Evolutionary conservation across 306 rosid species (phyloP).

Genomic region (Rosa rugosa): DNA sequence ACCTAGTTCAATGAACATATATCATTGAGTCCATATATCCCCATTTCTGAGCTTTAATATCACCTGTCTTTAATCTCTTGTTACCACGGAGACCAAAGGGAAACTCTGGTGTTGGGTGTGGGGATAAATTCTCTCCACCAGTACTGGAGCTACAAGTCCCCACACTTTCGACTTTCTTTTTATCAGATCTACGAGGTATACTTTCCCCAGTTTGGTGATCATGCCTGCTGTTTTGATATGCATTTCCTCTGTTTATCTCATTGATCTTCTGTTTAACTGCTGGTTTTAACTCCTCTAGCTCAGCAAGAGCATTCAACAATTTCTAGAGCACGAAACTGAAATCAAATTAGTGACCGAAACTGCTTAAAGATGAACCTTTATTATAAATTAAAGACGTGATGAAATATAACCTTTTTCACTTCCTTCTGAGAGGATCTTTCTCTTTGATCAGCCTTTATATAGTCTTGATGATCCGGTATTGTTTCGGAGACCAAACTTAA

Average conservation of each 20-base stretch:
- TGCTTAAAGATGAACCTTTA: neutral
- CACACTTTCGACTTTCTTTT: too few relatives aligned
- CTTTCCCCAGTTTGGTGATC: too few relatives aligned
- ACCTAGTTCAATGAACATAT: neutral
- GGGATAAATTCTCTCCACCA: too few relatives aligned
- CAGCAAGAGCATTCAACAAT: constrained; percentile 58
- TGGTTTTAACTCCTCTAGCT: constrained; percentile 81
- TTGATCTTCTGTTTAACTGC: constrained; percentile 65
- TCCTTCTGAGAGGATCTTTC: constrained; percentile 36
- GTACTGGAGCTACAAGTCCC: too few relatives aligned
- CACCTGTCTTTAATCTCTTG: neutral
- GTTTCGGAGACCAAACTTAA: constrained; percentile 80
- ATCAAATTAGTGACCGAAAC: constrained; percentile 23
- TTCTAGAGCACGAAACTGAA: constrained; percentile 42
- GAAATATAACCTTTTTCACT: constrained; percentile 49
- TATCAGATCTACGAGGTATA: too few relatives aligned
- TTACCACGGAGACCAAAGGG: neutral
- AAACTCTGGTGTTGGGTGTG: neutral
- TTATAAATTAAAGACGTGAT: neutral
- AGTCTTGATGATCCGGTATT: constrained; percentile 75
- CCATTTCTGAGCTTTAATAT: too few relatives aligned
- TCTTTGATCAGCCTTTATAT: constrained; percentile 52
- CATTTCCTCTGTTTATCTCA: constrained; percentile 39
- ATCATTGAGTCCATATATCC: neutral
- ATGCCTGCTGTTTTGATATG: constrained; percentile 28